Base-by-base conservation (phyloP, 768 basidiomycete species). In the Calocybe cyanea region DNA sequence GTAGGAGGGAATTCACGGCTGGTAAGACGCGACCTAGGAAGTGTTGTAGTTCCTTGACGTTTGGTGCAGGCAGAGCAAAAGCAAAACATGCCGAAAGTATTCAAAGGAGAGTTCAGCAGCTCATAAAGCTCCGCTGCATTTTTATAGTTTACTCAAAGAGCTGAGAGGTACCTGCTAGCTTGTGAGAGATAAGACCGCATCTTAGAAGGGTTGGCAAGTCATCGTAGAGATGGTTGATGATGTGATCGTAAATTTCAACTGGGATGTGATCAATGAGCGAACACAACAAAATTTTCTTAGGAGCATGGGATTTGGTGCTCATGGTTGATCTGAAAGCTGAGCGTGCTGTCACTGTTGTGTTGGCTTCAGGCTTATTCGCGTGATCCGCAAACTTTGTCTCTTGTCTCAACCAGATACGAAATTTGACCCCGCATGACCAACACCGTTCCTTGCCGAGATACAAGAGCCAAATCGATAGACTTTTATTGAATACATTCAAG, bases 121-220 rank as follows among this genome's bases (percentile, higher is more conserved):
- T 6, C 14, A 18, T 20, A 45, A 15, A 43, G 13, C 5, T 13
- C 9, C 1, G 20, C 25, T 9, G 28, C 44, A 18, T 41, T 46
- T 10, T 39, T 28, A 9, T 28, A 45, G 28, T 17, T 18, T 21
- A 54, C 37, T 20, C 41, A 25, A 20, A 48, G 30, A 17, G 38
- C 32, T 4, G 40, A 31, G 19, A 54, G 50, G 38, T 46, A 39
- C n/a, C 50, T 36, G n/a, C 47, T 45, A 9, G 41, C 37, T 14
- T 34, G 25, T 35, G 49, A 24, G 44, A 49, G 44, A 55, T 42
- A 17, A 38, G 15, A 4, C 48, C 46, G 36, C 44, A 49, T 30
- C 15, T n/a, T 17, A 20, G 2, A 13, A 52, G 51, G 17, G 43
- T n/a, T 6, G 34, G 14, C n/a, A 11, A 20, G 32, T 50, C 49